Evolutionary conservation across 2,329 filamentous ascomycete species (phyloP), one percentile per base, ranked within the genome.

Genomic region (Penicillium sp.): DNA sequence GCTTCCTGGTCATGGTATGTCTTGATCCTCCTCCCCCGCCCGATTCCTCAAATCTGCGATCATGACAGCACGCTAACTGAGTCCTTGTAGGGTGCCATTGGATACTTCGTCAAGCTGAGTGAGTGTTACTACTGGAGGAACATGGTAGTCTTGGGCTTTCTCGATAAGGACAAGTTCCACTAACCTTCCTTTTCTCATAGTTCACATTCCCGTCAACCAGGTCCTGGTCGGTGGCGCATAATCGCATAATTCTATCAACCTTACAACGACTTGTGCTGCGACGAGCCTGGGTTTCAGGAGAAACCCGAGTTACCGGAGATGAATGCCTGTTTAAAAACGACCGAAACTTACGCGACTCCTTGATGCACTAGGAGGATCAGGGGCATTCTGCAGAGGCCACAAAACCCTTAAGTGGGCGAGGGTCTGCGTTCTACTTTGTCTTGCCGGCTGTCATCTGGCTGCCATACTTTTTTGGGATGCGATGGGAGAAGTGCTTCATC

Each of bases 31-130:
- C 10, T 14, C 39, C 3, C 19, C 48, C n/a, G n/a, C n/a, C 10
- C 39, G 9, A 44, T 37, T 26, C 41, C 7, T 26, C 14, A 2
- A 1, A 39, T 33, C 22, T 26, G 11, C 24, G 6, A 29, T 41
- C 22, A 31, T 43, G 37, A 31, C 48, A 33, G 51, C 49, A 54
- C 45, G 46, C 59, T 62, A 53, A 61, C 55, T 49, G 35, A 51
- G 45, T 41, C 26, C 44, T 26, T 22, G 31, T 57, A 72, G 72
- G 81, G 81, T 62, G 79, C 81, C 49, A 85, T 84, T 64, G 83
- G 83, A 58, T 85, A 85, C 72, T 77, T 85, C 55, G 82, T 85
- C 63, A 85, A 85, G 75, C 73, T 85, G 72, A 84, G 82, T 84
- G 68, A 62, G 80, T 75, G 24, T 19, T 45, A 24, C 43, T 48